Conservation (phyloP, 805 yeast genomes). For the Wickerhamomyces alni region DNA sequence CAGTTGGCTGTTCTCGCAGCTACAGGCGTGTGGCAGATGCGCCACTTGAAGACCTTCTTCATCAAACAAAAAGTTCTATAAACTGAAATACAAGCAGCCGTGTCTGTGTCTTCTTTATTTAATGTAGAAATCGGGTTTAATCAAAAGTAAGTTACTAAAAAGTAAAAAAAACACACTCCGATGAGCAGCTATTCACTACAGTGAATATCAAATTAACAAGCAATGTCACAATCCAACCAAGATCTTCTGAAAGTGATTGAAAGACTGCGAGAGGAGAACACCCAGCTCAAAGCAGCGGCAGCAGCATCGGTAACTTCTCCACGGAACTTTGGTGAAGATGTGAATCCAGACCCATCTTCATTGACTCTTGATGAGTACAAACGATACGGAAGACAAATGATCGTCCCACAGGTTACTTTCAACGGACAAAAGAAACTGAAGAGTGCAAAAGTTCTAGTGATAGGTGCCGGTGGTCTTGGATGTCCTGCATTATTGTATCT, state of each 20-base stretch:
- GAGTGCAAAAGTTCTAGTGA: conserved; percentile 55
- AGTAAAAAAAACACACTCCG: not conserved
- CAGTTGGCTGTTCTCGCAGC: conserved; percentile 63
- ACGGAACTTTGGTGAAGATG: not conserved
- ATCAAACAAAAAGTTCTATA: conserved; percentile 80
- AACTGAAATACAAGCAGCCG: too few relatives aligned
- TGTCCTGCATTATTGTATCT: conserved; percentile 85
- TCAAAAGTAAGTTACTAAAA: too few relatives aligned
- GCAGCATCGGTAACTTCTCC: not conserved
- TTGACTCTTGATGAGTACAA: conserved; percentile 58
- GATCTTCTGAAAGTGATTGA: conserved; percentile 5
- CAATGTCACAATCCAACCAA: not conserved
- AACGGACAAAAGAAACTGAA: conserved; percentile 56
- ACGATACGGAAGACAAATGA: conserved; percentile 93
- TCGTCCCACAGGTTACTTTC: conserved; percentile 64
- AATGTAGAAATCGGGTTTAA: not conserved
- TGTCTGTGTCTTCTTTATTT: too few relatives aligned
- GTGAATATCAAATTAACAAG: too few relatives aligned
- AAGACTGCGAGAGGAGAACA: conserved; percentile 13
- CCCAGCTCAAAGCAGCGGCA: conserved; percentile 3
- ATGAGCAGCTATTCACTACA: too few relatives aligned
- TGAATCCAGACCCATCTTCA: not conserved
- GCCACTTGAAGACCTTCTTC: conserved; percentile 74
- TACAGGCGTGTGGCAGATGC: conserved; percentile 72
- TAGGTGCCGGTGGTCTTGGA: conserved; percentile 98